Conservation (phyloP, 164 flowering plant genomes). For the Stephania cephalantha region DNA sequence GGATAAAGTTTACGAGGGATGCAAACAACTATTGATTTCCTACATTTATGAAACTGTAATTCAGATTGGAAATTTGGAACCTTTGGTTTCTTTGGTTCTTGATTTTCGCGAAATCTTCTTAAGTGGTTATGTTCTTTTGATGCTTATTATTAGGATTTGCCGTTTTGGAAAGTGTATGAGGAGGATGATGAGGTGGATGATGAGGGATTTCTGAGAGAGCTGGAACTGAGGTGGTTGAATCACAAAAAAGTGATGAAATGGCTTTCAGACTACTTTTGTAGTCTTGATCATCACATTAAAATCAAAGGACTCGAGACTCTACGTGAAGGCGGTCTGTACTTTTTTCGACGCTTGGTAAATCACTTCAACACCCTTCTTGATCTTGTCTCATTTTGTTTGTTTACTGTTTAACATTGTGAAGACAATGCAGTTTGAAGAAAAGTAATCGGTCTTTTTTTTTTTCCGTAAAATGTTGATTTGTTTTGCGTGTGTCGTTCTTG, state of each 20-base stretch:
- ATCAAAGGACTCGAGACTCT: no score
- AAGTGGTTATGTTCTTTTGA: not conserved
- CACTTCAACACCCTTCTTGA: no score
- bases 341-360: no score
- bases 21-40: not conserved
- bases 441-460: no score
- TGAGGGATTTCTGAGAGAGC: conserved; percentile 33
- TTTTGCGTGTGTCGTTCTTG: no score
- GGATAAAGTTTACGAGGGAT: not conserved
- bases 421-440: no score
- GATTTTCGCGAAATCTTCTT: not conserved
- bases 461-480: no score
- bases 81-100: not conserved
- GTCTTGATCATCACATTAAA: conserved; percentile 33
- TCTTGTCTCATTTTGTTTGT: no score
- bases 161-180: conserved; percentile 17
- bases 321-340: no score
- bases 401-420: no score
- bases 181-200: conserved; percentile 25
- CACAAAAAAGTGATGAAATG: conserved; percentile 41
- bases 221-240: conserved; percentile 39
- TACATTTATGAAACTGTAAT: not conserved
- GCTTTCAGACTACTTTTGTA: conserved; percentile 36
- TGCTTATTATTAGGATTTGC: conserved; percentile 17
- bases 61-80: not conserved